Conservation (phyloP, 345 rosid species). For the Angophora floribunda region DNA sequence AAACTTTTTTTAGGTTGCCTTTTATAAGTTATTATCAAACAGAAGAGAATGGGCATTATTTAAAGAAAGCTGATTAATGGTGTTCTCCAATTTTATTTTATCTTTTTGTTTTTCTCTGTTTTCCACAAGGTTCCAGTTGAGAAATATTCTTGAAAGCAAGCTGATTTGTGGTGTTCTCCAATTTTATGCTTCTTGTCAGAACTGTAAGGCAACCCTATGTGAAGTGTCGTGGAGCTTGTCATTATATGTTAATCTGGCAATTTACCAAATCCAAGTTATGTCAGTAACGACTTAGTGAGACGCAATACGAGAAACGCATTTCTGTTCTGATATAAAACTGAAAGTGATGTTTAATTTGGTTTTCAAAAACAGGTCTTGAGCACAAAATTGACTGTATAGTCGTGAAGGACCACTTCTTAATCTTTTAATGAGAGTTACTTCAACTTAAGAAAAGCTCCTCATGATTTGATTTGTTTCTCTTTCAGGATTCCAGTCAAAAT, state of each 20-base stretch:
- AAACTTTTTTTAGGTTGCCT: not conserved
- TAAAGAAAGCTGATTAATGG: not conserved
- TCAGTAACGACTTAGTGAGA: not conserved
- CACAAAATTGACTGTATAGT: not conserved
- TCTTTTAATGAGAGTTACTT: not conserved
- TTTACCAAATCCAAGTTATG: not conserved
- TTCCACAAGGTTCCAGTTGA: not conserved
- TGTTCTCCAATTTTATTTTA: not conserved
- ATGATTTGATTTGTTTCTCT: not conserved
- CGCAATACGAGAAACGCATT: not conserved
- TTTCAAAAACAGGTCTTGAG: not conserved
- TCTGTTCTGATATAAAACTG: not conserved
- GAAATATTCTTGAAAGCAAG: not conserved
- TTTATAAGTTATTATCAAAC: not conserved
- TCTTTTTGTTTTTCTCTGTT: no score
- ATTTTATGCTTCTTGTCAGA: not conserved
- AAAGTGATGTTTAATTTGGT: not conserved
- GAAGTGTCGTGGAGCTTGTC: not conserved
- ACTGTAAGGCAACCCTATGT: not conserved
- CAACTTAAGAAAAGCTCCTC: not conserved
- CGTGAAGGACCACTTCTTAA: not conserved
- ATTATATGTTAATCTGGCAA: not conserved
- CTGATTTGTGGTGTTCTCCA: not conserved
- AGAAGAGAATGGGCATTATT: not conserved
- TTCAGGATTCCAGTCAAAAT: slow-evolving; percentile 45